Evolutionary conservation across 345 rosid species (phyloP), one percentile per base, ranked within the genome.

Genomic region (Luvunga scandens): DNA sequence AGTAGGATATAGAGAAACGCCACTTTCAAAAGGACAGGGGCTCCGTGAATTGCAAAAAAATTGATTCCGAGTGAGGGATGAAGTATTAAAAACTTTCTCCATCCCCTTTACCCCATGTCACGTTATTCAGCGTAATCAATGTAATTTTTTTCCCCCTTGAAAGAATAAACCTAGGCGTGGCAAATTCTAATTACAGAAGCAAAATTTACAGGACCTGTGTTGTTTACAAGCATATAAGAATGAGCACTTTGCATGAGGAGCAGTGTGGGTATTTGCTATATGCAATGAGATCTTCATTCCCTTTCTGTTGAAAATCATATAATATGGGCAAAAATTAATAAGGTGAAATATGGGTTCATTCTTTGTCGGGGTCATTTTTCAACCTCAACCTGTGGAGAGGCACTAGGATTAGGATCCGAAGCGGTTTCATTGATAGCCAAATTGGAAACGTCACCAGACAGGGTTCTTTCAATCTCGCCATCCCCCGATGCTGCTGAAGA

Each of bases 371-470:
- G 34, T 72, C 50, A 45, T 45, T 45, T 5, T 12, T 45, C 50
- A 45, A 13, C 18, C 5, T 13, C 50, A 45, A 36, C 80, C 60
- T 45, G 64, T 25, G 56, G 63, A 19, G 76, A 64, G 19, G 9
- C 9, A 0, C 39, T 45, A 3, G 50, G 50, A 45, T 13, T 66
- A 34, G 79, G 14, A 50, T 83, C 85, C 34, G 75, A 78, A 64
- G 36, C 74, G 0, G 83, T 59, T 70, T 81, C 83, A 6, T 73
- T 77, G 53, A 81, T 45, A 21, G 83, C 39, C 83, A 84, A 75
- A 59, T 78, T 71, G 9, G 88, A 78, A 39, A 82, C 66, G n/a
- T 85, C 90, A 63, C 81, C 72, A 7, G 78, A 71, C 71, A 76
- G 67, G 56, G 76, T 77, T 67, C 73, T 72, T 56, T 83, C 84